Evolutionary conservation across 352 stramenopile genomes (phyloP).

Genomic region (Phytophthora multivora): DNA sequence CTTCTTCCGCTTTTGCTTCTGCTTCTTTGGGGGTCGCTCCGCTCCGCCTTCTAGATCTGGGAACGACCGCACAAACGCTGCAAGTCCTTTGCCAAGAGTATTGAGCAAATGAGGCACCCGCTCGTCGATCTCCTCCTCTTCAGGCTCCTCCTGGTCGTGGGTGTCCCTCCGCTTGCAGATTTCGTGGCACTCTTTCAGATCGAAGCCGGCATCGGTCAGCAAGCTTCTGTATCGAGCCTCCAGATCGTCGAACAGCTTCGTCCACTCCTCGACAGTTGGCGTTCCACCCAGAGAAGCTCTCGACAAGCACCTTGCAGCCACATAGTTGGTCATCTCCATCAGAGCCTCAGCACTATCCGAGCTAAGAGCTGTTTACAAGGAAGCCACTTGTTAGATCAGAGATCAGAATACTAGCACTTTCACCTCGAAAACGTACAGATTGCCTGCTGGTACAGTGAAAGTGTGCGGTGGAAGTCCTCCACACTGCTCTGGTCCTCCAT

Average conservation of each 20-base stretch:
- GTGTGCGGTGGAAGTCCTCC: conserved; percentile 47
- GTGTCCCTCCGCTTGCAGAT: conserved; percentile 75
- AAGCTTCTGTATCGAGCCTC: conserved; percentile 47
- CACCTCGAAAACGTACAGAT: conserved; percentile 35
- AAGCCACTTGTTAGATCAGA: conserved; percentile 1
- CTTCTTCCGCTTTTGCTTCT: conserved; percentile 29
- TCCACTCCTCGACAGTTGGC: conserved; percentile 36
- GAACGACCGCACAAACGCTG: conserved; percentile 45
- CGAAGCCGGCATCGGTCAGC: conserved; percentile 48
- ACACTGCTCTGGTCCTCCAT: conserved; percentile 24
- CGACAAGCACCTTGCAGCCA: conserved; percentile 48
- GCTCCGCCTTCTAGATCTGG: conserved; percentile 4
- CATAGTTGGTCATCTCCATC: conserved; percentile 78
- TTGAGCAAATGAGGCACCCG: conserved; percentile 71
- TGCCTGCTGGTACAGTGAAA: conserved; percentile 62
- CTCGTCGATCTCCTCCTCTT: conserved; percentile 70
- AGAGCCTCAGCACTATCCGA: conserved; percentile 63
- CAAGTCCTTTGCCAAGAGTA: conserved; percentile 60
- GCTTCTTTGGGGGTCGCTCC: conserved; percentile 17
- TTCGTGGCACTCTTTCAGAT: conserved; percentile 62
- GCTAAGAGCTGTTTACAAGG: conserved; percentile 44
- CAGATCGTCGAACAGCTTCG: conserved; percentile 46
- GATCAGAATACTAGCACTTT: not conserved
- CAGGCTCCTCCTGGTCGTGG: conserved; percentile 54
- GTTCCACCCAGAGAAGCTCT: conserved; percentile 15